phyloP scores from a whole-genome alignment of 2,329 filamentous ascomycete species.

The Dothiorella sarmentorum region DNA sequence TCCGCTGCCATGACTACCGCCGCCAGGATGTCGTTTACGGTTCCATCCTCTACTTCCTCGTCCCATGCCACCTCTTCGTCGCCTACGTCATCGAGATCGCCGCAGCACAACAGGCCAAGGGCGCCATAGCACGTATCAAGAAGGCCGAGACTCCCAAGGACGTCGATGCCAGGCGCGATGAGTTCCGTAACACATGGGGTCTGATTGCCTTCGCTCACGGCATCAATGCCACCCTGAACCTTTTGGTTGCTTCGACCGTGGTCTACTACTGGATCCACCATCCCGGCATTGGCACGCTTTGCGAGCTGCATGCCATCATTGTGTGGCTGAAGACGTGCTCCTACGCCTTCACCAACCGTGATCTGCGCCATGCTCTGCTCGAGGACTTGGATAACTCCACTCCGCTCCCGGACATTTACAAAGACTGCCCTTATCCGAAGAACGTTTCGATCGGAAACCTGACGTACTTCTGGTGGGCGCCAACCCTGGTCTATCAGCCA shows the following conservation, averaged over 20 bases:
- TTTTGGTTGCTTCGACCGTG: slow-evolving; percentile 74
- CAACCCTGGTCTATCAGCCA: slow-evolving; percentile 93
- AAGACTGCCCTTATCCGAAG: slow-evolving; percentile 76
- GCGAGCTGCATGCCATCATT: slow-evolving; percentile 86
- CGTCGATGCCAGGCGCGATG: slow-evolving; percentile 57
- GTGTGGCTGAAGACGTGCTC: slow-evolving; percentile 96
- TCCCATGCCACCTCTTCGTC: slow-evolving; percentile 85
- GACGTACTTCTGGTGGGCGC: slow-evolving; percentile 96
- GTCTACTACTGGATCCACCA: slow-evolving; percentile 93
- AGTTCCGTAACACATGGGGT: slow-evolving; percentile 73
- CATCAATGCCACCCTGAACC: slow-evolving; percentile 76
- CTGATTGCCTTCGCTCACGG: slow-evolving; percentile 76
- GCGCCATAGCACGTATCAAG: slow-evolving; percentile 57
- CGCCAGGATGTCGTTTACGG: slow-evolving; percentile 73
- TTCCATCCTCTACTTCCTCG: slow-evolving; percentile 74
- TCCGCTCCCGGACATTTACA: slow-evolving; percentile 80
- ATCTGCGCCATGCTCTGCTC: slow-evolving; percentile 85
- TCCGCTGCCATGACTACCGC: slow-evolving; percentile 84
- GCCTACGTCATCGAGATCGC: slow-evolving; percentile 86
- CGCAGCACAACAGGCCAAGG: slow-evolving; percentile 74
- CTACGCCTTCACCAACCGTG: slow-evolving; percentile 94
- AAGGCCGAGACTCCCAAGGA: slow-evolving; percentile 43
- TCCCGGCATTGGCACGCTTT: slow-evolving; percentile 86
- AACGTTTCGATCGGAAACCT: slow-evolving; percentile 90
- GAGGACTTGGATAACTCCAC: slow-evolving; percentile 45